Percentiles rank a stretch among this genome's conserved stretches.
Evolutionary conservation across 345 rosid species (phyloP).

Genomic region (Pistacia atlantica): DNA sequence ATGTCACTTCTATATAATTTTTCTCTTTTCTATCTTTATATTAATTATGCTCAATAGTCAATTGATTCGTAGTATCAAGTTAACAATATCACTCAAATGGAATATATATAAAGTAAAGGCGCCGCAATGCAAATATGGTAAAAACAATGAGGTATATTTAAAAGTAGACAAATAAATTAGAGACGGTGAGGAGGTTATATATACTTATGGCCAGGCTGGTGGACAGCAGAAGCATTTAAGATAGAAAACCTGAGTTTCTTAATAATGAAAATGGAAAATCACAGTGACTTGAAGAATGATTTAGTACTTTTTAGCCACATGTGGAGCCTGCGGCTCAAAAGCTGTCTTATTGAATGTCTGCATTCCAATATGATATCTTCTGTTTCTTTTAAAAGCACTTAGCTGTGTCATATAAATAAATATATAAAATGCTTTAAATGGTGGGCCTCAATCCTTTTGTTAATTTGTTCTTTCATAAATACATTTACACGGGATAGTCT

Average conservation of each 20-base stretch:
- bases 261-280: constrained; percentile 5
- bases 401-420: background rate
- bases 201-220: constrained; percentile 17
- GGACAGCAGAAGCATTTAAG: background rate
- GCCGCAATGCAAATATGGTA: no score
- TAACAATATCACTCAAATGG: no score
- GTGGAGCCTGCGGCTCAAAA: constrained; percentile 17
- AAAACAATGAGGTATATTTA: no score
- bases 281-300: constrained; percentile 24
- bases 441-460: background rate
- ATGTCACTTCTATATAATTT: no score
- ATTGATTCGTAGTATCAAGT: no score
- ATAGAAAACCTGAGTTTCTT: background rate
- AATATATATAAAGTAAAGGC: no score
- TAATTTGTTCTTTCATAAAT: no score
- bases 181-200: background rate
- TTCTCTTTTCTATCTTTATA: no score
- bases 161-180: no score
- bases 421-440: no score
- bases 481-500: no score
- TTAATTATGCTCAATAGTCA: no score
- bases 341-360: constrained; percentile 10
- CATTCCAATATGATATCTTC: background rate
- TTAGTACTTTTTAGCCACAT: background rate
- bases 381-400: background rate